phyloP scores from a whole-genome alignment of 768 basidiomycete species.

The Lactarius indigo region DNA sequence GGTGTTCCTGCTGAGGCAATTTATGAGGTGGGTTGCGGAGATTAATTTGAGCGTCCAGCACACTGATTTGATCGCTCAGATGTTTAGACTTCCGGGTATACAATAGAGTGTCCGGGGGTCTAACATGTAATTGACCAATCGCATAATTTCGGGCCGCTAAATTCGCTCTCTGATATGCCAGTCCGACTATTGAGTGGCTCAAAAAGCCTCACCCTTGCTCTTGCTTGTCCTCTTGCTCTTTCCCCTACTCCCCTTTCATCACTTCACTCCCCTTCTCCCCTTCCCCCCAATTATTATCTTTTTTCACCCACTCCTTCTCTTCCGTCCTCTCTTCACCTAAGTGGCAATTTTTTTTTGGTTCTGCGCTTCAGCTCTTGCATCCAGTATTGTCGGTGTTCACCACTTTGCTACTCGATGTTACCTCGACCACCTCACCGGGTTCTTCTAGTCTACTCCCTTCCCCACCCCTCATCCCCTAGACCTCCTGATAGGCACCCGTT shows the following conservation, averaged over 20 bases:
- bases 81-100: constrained; percentile 53
- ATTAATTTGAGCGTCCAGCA: neutral
- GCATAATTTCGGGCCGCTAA: constrained; percentile 27
- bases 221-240: neutral
- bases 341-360: neutral
- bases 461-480: neutral
- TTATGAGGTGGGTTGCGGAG: constrained; percentile 47
- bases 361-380: neutral
- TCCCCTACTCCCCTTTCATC: neutral
- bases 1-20: constrained; percentile 60
- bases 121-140: constrained; percentile 12
- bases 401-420: neutral
- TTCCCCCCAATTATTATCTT: neutral
- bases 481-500: neutral
- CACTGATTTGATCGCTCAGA: constrained; percentile 33
- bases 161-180: constrained; percentile 11
- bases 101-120: constrained; percentile 21
- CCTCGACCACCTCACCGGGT: neutral
- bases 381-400: neutral
- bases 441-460: neutral
- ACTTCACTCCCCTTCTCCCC: neutral
- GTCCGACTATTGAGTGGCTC: neutral
- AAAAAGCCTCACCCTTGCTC: neutral
- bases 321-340: neutral
- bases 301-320: neutral